Conservation (phyloP, 2,329 filamentous ascomycete genomes). For the Thermoascus crustaceus region DNA sequence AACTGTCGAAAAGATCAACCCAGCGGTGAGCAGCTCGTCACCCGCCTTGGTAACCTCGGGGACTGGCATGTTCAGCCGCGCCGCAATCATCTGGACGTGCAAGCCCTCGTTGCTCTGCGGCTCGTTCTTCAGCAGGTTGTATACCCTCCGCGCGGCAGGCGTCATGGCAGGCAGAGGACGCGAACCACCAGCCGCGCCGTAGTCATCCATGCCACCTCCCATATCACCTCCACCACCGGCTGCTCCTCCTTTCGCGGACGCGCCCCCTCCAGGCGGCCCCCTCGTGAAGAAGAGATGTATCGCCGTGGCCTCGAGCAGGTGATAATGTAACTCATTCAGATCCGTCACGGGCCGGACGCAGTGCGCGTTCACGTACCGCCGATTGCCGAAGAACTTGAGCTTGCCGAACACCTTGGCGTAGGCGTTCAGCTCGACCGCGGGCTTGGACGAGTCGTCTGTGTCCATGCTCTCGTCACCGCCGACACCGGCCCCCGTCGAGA, state of each 20-base stretch:
- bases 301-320: conserved; percentile 80
- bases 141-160: conserved; percentile 59
- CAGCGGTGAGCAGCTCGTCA: conserved; percentile 67
- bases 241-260: conserved; percentile 40
- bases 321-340: conserved; percentile 88
- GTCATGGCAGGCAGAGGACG: conserved; percentile 44
- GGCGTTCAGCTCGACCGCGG: conserved; percentile 59
- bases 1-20: conserved; percentile 80
- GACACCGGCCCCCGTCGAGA: conserved; percentile 35
- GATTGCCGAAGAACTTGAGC: conserved; percentile 75
- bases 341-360: conserved; percentile 72
- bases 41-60: conserved; percentile 67
- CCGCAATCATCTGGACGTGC: conserved; percentile 69
- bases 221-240: conserved; percentile 33
- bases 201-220: conserved; percentile 28
- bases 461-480: conserved; percentile 35
- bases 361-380: conserved; percentile 71
- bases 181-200: conserved; percentile 17
- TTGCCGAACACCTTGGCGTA: conserved; percentile 83
- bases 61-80: conserved; percentile 55
- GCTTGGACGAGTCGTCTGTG: conserved; percentile 37
- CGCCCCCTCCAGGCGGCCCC: conserved; percentile 46
- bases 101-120: conserved; percentile 73
- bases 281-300: conserved; percentile 78
- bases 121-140: conserved; percentile 56